A percentile compares a stretch with the other conserved stretches of the same genome.
Conservation (phyloP, 164 flowering plant species). For the Annona cherimola region DNA sequence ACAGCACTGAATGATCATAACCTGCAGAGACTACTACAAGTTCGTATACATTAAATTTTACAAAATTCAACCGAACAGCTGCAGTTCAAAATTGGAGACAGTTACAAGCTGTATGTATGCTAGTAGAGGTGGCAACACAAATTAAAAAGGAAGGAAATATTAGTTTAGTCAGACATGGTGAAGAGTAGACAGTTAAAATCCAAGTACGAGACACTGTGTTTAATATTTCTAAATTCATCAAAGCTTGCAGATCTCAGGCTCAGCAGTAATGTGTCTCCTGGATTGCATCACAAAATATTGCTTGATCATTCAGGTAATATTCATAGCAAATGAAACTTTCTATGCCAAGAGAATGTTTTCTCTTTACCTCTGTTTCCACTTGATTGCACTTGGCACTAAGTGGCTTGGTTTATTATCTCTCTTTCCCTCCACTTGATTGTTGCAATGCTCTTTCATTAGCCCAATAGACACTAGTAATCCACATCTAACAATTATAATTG, state of each 20-base stretch:
- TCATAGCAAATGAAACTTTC: not conserved
- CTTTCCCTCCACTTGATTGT: not conserved
- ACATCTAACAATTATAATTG: no score
- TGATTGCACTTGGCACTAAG: no score
- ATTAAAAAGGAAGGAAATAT: no score
- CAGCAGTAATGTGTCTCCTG: slow-evolving; percentile 25
- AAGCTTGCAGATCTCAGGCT: slow-evolving; percentile 22
- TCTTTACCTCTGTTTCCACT: not conserved
- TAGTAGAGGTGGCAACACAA: no score
- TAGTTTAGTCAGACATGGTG: no score
- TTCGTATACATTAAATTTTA: slow-evolving; percentile 80
- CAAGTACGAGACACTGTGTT: no score
- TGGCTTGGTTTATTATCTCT: no score
- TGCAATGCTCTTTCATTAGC: no score
- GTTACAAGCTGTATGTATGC: not conserved
- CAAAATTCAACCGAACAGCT: slow-evolving; percentile 74
- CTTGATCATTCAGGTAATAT: not conserved
- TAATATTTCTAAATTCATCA: no score
- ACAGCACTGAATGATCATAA: slow-evolving; percentile 83
- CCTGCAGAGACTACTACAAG: slow-evolving; percentile 92
- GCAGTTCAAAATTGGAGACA: not conserved
- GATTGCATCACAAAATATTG: not conserved
- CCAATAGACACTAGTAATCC: no score
- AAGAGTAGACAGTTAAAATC: no score
- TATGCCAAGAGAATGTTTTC: not conserved